Base-by-base conservation (phyloP, 768 basidiomycete genomes). In the Peribolospora kevripleyi region DNA sequence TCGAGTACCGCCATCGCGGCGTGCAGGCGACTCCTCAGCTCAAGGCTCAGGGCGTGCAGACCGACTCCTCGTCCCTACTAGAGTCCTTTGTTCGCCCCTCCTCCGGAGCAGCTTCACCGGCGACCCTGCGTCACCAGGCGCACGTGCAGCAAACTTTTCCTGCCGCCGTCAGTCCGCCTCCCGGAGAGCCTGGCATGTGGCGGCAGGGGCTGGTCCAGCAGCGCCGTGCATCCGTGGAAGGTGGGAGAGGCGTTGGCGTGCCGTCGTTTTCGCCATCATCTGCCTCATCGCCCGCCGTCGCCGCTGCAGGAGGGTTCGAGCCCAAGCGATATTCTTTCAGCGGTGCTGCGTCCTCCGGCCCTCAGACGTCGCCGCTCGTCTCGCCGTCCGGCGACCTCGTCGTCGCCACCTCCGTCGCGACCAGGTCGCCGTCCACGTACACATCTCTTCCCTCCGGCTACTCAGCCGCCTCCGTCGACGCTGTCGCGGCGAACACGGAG, bases 31-130 rank as follows among this genome's bases (percentile, higher is more conserved):
- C 53, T 36, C 51, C 10, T 11, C 38, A 52, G 40, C n/a, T 14
- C 25, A 60, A 55, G 53, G 48, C 47, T 37, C 58, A 54, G 45
- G 53, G 50, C 25, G 42, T 48, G 36, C 42, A 5, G 11, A 6
- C 40, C 51, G 42, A 47, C n/a, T 50, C 45, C 4, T 47, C 57
- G 7, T 49, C 46, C 10, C 25, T 25, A 25, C 25, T 25, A 25
- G 25, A 25, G 25, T 25, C 25, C 25, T 25, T 25, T 4, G 46
- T 54, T 10, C 39, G 53, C 45, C 43, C 53, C 46, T 47, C 49
- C 53, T 25, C 49, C 42, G 37, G 59, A 51, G 39, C 43, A 46
- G 7, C 13, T 7, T 36, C 36, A 46, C 7, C n/a, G 37, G 9
- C 9, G 14, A 9, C 14, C 46, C 10, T 9, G 10, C 46, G 10